Evolutionary conservation across 1,284 basidiomycete genomes (phyloP).

Genomic region (Ceratobasidium sp.): DNA sequence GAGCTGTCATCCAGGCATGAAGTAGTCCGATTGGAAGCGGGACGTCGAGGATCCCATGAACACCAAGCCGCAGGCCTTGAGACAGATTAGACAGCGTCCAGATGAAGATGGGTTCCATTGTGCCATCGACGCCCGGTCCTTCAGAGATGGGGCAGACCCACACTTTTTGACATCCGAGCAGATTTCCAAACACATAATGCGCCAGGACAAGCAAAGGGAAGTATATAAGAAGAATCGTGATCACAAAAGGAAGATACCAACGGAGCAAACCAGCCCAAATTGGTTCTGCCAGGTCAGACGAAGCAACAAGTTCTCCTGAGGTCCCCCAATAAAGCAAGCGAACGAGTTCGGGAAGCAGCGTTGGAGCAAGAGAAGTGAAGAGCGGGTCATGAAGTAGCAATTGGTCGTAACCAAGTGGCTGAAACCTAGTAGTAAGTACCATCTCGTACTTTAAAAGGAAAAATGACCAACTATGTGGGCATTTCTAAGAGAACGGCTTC

Average conservation of each 20-base stretch:
- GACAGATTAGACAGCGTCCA: not conserved
- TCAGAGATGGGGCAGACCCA: not conserved
- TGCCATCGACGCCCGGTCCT: not conserved
- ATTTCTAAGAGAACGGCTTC: constrained; percentile 33
- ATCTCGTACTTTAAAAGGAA: not conserved
- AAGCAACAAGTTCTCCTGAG: constrained; percentile 5
- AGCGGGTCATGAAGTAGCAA: constrained; percentile 38
- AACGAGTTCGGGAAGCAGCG: constrained; percentile 37
- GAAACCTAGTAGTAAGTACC: not conserved
- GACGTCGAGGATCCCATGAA: constrained; percentile 23
- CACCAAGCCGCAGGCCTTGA: not conserved
- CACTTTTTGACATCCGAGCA: not conserved
- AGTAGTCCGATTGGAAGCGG: constrained; percentile 22
- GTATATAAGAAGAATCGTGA: not conserved
- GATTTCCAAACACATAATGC: not conserved
- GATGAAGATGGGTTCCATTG: not conserved
- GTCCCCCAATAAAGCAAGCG: constrained; percentile 26
- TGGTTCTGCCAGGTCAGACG: constrained; percentile 23
- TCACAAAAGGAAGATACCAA: constrained; percentile 39
- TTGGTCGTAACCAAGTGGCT: constrained; percentile 30
- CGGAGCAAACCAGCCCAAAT: constrained; percentile 26
- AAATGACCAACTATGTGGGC: constrained; percentile 30
- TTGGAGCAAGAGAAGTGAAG: constrained; percentile 17
- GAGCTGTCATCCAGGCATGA: constrained; percentile 33
- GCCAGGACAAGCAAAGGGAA: not conserved